Percentiles rank a stretch among this genome's conserved stretches.
Conservation (phyloP, 73 alveolate species). For the Stentor coeruleus region DNA sequence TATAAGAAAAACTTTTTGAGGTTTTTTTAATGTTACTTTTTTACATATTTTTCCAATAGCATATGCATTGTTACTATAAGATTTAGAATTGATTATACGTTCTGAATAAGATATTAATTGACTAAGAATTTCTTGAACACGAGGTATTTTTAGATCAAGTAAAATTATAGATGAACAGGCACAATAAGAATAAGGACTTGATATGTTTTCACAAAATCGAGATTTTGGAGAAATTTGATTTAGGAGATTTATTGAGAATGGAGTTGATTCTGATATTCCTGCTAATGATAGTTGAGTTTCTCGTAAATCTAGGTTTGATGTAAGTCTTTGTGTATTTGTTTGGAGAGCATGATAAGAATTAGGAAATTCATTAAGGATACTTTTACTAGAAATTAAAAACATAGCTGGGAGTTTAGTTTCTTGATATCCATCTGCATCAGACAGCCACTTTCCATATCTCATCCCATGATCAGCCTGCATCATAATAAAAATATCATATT, state of each 20-base stretch:
- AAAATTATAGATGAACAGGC: neutral
- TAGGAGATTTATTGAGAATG: conserved; percentile 1
- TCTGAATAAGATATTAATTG: neutral
- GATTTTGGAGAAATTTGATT: neutral
- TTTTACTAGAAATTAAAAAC: neutral
- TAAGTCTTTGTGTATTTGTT: conserved; percentile 16
- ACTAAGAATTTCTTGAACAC: neutral
- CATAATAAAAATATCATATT: neutral
- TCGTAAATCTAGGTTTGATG: conserved; percentile 8
- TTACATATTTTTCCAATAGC: neutral
- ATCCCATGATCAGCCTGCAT: conserved; percentile 19
- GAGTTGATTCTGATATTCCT: neutral
- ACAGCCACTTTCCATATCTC: conserved; percentile 24
- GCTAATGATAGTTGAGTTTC: neutral
- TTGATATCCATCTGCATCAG: conserved; percentile 1
- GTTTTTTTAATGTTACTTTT: neutral
- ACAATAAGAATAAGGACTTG: neutral
- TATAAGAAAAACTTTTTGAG: neutral
- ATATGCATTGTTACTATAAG: neutral
- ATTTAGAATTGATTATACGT: too few relatives aligned
- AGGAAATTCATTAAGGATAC: neutral
- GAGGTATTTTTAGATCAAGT: neutral
- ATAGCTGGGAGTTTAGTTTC: conserved; percentile 22
- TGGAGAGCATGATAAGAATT: neutral
- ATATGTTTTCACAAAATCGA: neutral